Evolutionary conservation across 176 grass and related monocot species (phyloP), one percentile per base, ranked within the genome.

Genomic region (Raddia distichophylla): DNA sequence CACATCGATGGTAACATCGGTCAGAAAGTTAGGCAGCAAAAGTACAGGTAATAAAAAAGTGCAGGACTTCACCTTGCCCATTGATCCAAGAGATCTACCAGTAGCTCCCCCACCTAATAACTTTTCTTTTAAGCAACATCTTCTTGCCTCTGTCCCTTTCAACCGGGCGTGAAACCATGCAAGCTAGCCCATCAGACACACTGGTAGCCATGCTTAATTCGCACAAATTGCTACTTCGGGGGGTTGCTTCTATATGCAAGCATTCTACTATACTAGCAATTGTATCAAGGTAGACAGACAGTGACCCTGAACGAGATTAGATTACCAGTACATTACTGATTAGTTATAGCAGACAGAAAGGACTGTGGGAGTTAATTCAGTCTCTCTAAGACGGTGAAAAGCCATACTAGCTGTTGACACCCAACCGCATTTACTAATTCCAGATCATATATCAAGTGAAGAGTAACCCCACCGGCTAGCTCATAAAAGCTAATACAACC

Each of bases 191-290:
- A 69, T 61, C 64, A 69, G 53, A 70, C 47, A 50, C 46, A 42
- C 44, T 8, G 67, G 14, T 52, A 34, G 27, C 70, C 46, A 40
- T 9, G 15, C 54, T 61, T 42, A 72, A 32, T 50, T 51, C 20
- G 42, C 2, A 50, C 48, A 64, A 79, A 63, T 55, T 72, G 14
- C 16, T 13, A 14, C 54, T 63, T 71, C 34, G 64, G 67, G 58
- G 53, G 7, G 54, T 78, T 73, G 43, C 67, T 74, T 88, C n/a
- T 58, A 6, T 73, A 57, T 82, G 11, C 67, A 83, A 45, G 48
- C 32, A 78, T 60, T 10, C 27, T 67, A 0, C 43, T 33, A 2
- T 40, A 5, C 35, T 10, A 74, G 60, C 43, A 61, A 52, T 45
- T 57, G 1, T 46, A 5, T 16, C 45, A 33, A 66, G 43, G 56